Base-by-base conservation (phyloP, 2,329 filamentous ascomycete genomes). In the Trichoderma atroviride region DNA sequence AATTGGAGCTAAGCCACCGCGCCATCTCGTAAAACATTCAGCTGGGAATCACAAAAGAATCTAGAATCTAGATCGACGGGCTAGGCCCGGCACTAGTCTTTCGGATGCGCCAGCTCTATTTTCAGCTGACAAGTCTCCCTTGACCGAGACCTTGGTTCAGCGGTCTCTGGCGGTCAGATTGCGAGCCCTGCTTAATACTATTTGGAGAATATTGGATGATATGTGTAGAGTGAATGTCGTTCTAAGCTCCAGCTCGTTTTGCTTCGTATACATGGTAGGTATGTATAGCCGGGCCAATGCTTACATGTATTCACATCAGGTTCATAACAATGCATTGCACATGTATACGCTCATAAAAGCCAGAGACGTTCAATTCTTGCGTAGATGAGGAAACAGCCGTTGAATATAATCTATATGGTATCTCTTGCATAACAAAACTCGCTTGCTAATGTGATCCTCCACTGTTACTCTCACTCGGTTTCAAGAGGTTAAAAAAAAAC, bases 401-500 rank as follows among this genome's bases (percentile, higher is more conserved):
- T 33, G 22, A 52, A 52, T 52, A 59, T n/a, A 64, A 37, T 67
- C 64, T 67, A 59, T 58, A 59, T 67, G 64, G 64, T 67, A 67
- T 67, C 64, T 52, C 19, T 29, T 58, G 40, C 29, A 35, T 59
- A 65, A 52, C 59, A 16, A 22, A 24, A 58, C 43, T 33, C 53
- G 53, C 53, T 58, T 35, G 29, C 53, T 58, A 58, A 50, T 50
- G 24, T 40, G 16, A 35, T n/a, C 19, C 43, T 50, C 11, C n/a
- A 9, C 14, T 33, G 37, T 4, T 1, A 52, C 29, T 29, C 31
- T 6, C 53, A 58, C 4, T 14, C 11, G 14, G 5, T 52, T n/a
- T 63, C 27, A 31, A 16, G 22, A 57, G 29, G 27, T 22, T 24
- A 27, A 27, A 50, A 27, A 52, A 33, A 52, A 35, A 10, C 16